Conservation (phyloP, 1,284 basidiomycete genomes). For the Ceratobasidium sp. region DNA sequence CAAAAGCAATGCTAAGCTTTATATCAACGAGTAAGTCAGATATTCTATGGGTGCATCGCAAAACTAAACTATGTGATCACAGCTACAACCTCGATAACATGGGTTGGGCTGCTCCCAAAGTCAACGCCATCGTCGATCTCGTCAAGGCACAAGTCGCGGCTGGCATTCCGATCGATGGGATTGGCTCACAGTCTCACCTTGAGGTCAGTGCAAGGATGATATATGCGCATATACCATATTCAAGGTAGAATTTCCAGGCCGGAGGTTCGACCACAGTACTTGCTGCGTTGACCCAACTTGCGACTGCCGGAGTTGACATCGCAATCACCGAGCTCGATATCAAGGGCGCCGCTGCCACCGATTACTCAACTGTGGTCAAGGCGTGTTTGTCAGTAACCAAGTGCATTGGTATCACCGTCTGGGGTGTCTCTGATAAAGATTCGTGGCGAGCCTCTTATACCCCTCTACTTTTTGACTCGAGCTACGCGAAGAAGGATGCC, state of each 20-base stretch:
- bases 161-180: constrained; percentile 41
- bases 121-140: constrained; percentile 37
- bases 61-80: neutral
- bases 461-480: constrained; percentile 60
- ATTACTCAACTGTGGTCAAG: constrained; percentile 60
- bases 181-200: constrained; percentile 42
- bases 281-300: constrained; percentile 50
- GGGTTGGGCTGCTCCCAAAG: constrained; percentile 24
- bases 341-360: constrained; percentile 49
- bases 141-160: constrained; percentile 39
- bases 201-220: constrained; percentile 54
- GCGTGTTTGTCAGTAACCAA: constrained; percentile 59
- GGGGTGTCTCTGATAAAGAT: constrained; percentile 50
- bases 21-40: constrained; percentile 11
- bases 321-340: constrained; percentile 39
- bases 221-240: constrained; percentile 51
- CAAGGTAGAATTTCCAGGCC: constrained; percentile 51
- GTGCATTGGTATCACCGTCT: constrained; percentile 60
- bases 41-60: neutral
- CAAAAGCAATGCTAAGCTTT: constrained; percentile 46
- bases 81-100: constrained; percentile 28
- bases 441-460: constrained; percentile 59
- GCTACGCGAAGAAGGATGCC: constrained; percentile 61
- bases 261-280: constrained; percentile 66
- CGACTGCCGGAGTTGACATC: constrained; percentile 43